These are phyloP conservation scores for Colletotrichum cordylinicola DNA, from an alignment of 2,329 filamentous ascomycete species.

Conservation along the genomic window DNA sequence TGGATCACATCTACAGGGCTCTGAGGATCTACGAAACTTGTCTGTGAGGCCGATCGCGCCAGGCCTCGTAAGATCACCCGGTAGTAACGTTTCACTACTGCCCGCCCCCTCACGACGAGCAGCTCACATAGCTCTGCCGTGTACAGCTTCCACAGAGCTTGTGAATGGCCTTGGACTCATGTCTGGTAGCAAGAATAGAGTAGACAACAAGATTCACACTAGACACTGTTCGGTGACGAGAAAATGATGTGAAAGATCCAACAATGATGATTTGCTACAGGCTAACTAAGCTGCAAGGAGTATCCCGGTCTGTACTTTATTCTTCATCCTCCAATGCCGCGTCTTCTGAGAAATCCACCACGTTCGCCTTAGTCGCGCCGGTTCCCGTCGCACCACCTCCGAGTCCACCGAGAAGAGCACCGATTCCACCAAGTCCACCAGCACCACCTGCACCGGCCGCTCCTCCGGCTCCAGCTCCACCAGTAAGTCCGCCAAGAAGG, in stretches of 20 bases:
- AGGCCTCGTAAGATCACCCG: neutral
- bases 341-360: conserved; percentile 3
- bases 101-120: neutral
- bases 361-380: neutral
- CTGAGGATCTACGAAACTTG: neutral
- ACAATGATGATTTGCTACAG: conserved; percentile 16
- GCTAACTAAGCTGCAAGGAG: conserved; percentile 11
- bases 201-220: neutral
- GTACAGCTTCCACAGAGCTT: no score
- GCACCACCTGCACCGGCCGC: neutral
- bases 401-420: neutral
- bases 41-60: neutral
- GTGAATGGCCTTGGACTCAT: no score
- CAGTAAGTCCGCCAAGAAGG: neutral
- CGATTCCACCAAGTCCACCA: neutral
- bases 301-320: conserved; percentile 6
- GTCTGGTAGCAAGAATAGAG: no score
- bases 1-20: neutral
- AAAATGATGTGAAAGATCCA: neutral
- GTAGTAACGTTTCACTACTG: neutral
- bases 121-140: neutral
- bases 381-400: neutral
- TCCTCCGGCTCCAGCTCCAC: neutral
- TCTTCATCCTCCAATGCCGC: neutral
- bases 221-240: neutral